Conservation (phyloP, 208 protist species). For the Phytomonas serpens region DNA sequence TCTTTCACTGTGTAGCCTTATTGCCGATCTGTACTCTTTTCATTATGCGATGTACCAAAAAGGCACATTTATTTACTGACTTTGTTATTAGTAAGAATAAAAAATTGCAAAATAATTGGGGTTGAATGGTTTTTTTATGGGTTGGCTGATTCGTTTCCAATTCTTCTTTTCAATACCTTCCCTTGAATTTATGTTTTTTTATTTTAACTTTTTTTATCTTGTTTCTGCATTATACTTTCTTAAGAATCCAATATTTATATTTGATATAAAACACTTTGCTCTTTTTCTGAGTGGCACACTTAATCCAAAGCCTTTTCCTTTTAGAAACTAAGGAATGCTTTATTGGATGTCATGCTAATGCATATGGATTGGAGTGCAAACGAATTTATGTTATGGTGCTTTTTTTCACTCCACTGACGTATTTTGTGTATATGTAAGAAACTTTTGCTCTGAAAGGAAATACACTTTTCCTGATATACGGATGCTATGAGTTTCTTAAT, state of each 20-base stretch:
- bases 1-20: neutral
- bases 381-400: neutral
- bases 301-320: neutral
- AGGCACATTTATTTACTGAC: neutral
- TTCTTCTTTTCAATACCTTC: constrained; percentile 5
- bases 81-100: constrained; percentile 9
- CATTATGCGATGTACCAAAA: neutral
- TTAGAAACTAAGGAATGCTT: neutral
- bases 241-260: neutral
- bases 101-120: constrained; percentile 4
- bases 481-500: neutral
- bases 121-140: constrained; percentile 10
- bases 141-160: neutral
- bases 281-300: neutral
- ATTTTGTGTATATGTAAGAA: neutral
- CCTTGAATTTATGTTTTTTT: constrained; percentile 2
- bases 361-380: neutral
- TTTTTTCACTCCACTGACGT: neutral
- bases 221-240: neutral
- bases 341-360: neutral
- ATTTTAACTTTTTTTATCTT: constrained; percentile 4
- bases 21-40: constrained; percentile 11
- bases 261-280: neutral
- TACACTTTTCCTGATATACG: neutral
- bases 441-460: neutral